A percentile compares a stretch with the other conserved stretches of the same genome.
phyloP scores from a whole-genome alignment of 345 rosid genomes.

The Euphorbia tirucalli region DNA sequence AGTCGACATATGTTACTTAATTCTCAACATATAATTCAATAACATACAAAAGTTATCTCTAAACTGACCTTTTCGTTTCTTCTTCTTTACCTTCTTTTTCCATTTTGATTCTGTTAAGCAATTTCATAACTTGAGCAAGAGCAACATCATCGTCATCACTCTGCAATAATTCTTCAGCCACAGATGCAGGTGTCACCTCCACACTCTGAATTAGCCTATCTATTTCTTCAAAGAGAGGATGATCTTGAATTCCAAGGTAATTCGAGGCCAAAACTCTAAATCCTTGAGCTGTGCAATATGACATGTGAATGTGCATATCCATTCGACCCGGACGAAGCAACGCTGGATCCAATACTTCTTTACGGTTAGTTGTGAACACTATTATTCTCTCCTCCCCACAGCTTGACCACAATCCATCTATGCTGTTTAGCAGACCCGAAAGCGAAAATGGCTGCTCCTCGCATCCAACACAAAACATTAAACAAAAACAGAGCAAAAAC shows the following conservation, averaged over 20 bases:
- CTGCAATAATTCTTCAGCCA: slow-evolving; percentile 35
- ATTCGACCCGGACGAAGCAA: slow-evolving; percentile 18
- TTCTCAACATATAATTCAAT: no score
- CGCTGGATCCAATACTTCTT: slow-evolving; percentile 32
- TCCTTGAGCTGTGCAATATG: slow-evolving; percentile 38
- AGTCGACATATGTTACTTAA: no score
- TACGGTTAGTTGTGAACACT: slow-evolving; percentile 29
- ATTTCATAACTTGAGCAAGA: slow-evolving; percentile 30
- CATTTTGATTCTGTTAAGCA: slow-evolving; percentile 35
- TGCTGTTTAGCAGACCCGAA: background rate
- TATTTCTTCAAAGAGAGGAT: slow-evolving; percentile 27
- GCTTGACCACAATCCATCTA: slow-evolving; percentile 5
- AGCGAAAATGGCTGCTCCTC: slow-evolving; percentile 4
- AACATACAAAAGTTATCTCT: no score
- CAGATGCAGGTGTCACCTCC: slow-evolving; percentile 35
- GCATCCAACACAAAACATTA: background rate
- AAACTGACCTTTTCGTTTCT: background rate
- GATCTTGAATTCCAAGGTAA: slow-evolving; percentile 35
- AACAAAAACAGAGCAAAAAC: background rate
- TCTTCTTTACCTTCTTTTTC: slow-evolving; percentile 1
- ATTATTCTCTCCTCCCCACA: background rate
- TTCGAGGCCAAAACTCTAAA: slow-evolving; percentile 42
- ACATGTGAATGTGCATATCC: slow-evolving; percentile 40
- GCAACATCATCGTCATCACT: slow-evolving; percentile 40
- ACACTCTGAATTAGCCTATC: slow-evolving; percentile 29